A percentile compares a stretch with the other conserved stretches of the same genome.
These are phyloP conservation scores for Aspergillus baeticus DNA, from an alignment of 495 filamentous ascomycete genomes.

Conservation along the genomic window DNA sequence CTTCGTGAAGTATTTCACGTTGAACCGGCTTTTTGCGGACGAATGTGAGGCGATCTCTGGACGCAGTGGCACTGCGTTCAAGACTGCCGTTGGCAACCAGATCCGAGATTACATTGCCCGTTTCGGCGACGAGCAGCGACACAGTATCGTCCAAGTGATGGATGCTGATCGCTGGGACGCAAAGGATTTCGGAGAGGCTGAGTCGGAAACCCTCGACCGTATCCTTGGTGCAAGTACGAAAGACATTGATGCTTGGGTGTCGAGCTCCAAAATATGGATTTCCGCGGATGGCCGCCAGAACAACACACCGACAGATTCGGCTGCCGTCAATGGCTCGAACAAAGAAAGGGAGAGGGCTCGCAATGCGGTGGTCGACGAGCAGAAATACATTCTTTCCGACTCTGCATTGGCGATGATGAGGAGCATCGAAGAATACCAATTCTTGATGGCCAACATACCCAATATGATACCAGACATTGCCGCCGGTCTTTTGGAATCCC, in stretches of 20 bases:
- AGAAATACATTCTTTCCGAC: slow-evolving; percentile 81
- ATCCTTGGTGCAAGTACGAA: slow-evolving; percentile 78
- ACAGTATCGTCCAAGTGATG: slow-evolving; percentile 78
- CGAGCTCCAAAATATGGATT: slow-evolving; percentile 70
- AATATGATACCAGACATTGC: slow-evolving; percentile 85
- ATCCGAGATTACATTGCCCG: slow-evolving; percentile 84
- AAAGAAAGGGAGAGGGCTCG: slow-evolving; percentile 64
- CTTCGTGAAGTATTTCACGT: slow-evolving; percentile 88
- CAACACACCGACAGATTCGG: slow-evolving; percentile 30
- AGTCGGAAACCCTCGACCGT: slow-evolving; percentile 59
- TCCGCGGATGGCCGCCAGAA: slow-evolving; percentile 36
- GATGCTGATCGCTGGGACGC: slow-evolving; percentile 90
- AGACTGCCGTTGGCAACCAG: slow-evolving; percentile 85
- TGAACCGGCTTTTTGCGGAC: slow-evolving; percentile 92
- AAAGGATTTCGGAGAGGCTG: slow-evolving; percentile 73
- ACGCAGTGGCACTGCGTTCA: slow-evolving; percentile 76
- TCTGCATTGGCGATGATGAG: slow-evolving; percentile 76
- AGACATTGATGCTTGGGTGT: slow-evolving; percentile 73
- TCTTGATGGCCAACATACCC: slow-evolving; percentile 79
- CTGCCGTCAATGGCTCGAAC: slow-evolving; percentile 46
- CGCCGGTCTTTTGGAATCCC: slow-evolving; percentile 65
- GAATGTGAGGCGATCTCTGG: slow-evolving; percentile 97
- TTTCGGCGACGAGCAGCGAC: slow-evolving; percentile 73
- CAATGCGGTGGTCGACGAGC: slow-evolving; percentile 76
- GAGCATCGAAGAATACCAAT: slow-evolving; percentile 78